Evolutionary conservation across 2,329 filamentous ascomycete genomes (phyloP), one percentile per base, ranked within the genome.

Genomic region (Curvularia verruculosa): DNA sequence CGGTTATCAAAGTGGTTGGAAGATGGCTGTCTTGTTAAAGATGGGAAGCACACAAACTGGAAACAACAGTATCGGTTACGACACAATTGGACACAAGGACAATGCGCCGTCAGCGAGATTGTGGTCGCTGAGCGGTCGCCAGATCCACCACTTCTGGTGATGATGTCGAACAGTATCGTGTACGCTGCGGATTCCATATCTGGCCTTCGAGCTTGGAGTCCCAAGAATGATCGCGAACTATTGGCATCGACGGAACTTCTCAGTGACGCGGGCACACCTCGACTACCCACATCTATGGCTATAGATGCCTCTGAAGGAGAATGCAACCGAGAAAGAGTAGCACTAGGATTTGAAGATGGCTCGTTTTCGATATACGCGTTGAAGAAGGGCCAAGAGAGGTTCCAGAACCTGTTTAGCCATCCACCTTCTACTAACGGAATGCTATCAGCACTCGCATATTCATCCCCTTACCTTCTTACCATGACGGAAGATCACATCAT

Each of bases 41-140:
- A 78, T 56, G 81, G 81, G 12, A 75, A 72, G 5, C 69, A 78
- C 19, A 87, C 85, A 45, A 86, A 95, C 70, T 97, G 93, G 93
- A 96, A 96, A 79, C 84, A 85, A 59, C 90, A 95, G 68, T 98
- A 96, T 77, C 91, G 89, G 69, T 81, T 97, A 48, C 85, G 91
- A 44, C 90, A 96, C 73, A 98, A 98, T 77, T 98, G 95, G 95
- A 85, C 90, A 1, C 86, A 84, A 60, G 95, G 94, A 0, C 87
- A 85, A 64, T 96, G 92, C 68, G 89, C 86, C 36, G 86, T 96
- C 12, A 87, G 89, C 34, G 90, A 96, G 75, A 85, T 97, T 28
- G 82, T 87, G 43, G 83, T 92, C 23, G 79, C 82, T 51, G 79
- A 82, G 56, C 66, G 78, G 41, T 76, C 80, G 1, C 77, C 81